A percentile compares a stretch with the other conserved stretches of the same genome.
Evolutionary conservation across 345 rosid genomes (phyloP).

Genomic region (Leavenworthia alabamica): DNA sequence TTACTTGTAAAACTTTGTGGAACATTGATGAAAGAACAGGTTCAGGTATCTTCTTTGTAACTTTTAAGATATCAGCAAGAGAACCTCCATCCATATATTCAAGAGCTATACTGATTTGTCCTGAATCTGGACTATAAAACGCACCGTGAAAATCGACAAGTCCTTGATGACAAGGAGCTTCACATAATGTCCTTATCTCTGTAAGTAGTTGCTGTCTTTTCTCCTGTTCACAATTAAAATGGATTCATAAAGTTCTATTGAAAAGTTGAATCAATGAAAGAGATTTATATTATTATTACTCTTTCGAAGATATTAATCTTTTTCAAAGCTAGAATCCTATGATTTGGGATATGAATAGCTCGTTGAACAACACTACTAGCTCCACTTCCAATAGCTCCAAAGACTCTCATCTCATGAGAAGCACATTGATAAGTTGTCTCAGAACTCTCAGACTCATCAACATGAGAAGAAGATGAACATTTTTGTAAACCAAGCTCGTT

Average conservation of each 20-base stretch:
- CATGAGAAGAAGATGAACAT: conserved; percentile 54
- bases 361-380: conserved; percentile 98
- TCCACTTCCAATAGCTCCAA: conserved; percentile 92
- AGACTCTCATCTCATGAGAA: conserved; percentile 83
- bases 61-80: conserved; percentile 71
- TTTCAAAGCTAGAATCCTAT: conserved; percentile 81
- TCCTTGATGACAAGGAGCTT: conserved; percentile 86
- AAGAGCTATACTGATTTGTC: conserved; percentile 94
- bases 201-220: conserved; percentile 91
- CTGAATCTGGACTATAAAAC: conserved; percentile 83
- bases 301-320: conserved; percentile 85
- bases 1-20: conserved; percentile 69
- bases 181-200: conserved; percentile 87
- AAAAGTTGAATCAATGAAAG: conserved; percentile 3
- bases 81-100: conserved; percentile 99
- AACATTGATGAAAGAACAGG: conserved; percentile 83
- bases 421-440: conserved; percentile 87
- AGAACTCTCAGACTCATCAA: conserved; percentile 46
- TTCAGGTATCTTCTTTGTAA: conserved; percentile 62
- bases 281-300: conserved; percentile 42
- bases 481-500: conserved; percentile 90
- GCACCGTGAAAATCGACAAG: conserved; percentile 97
- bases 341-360: conserved; percentile 86
- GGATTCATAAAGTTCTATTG: not conserved
- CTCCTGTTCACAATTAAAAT: conserved; percentile 46